Percentiles rank a stretch among this genome's conserved stretches.
phyloP scores from a whole-genome alignment of 768 basidiomycete species.

The Austroboletus eburneus region DNA sequence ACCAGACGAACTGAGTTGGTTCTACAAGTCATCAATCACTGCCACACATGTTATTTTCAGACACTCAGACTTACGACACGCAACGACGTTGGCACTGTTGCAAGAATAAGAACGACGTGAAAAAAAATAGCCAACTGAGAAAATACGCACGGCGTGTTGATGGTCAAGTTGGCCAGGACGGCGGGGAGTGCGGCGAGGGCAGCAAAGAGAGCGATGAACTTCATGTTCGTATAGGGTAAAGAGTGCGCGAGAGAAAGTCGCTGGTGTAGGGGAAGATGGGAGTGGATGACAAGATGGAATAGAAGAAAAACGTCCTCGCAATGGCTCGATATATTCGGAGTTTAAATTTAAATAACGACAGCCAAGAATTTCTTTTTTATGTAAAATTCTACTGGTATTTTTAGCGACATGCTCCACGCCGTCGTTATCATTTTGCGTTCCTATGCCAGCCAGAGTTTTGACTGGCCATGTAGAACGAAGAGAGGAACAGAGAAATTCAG shows the following conservation, averaged over 20 bases:
- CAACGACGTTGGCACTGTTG: constrained; percentile 36
- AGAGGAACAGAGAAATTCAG: too few species aligned
- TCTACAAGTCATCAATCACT: constrained; percentile 40
- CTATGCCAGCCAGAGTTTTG: not conserved
- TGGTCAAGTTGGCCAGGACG: constrained; percentile 41
- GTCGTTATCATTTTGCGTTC: not conserved
- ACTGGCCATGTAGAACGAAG: too few species aligned
- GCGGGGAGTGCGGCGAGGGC: constrained; percentile 32
- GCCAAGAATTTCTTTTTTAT: not conserved
- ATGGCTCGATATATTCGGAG: constrained; percentile 28
- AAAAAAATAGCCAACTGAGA: constrained; percentile 5
- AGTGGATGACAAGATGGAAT: constrained; percentile 1
- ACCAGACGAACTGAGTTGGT: constrained; percentile 54
- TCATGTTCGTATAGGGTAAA: constrained; percentile 32
- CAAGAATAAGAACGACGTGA: not conserved
- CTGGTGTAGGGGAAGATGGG: constrained; percentile 1
- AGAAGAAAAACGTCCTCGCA: not conserved
- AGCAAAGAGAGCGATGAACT: constrained; percentile 27
- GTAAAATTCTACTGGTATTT: not conserved
- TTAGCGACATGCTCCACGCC: not conserved
- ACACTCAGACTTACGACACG: constrained; percentile 44
- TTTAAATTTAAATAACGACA: constrained; percentile 22
- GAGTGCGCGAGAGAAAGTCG: constrained; percentile 17
- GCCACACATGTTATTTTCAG: not conserved
- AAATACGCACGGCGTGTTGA: constrained; percentile 65